Conservation (phyloP, 768 basidiomycete genomes). For the Tylopilus plumbeoviolaceoides region DNA sequence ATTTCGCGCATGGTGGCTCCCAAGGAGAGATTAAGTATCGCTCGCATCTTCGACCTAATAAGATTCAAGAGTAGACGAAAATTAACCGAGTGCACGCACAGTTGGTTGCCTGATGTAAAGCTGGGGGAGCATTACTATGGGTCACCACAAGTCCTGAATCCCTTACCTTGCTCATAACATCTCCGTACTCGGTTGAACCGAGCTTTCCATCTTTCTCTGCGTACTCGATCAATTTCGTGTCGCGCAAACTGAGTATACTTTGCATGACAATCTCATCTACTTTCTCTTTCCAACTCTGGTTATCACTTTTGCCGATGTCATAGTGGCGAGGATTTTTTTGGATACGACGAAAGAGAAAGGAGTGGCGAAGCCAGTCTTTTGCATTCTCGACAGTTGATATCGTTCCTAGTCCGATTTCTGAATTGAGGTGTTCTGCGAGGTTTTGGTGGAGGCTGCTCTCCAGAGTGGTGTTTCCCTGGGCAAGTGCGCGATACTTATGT, state of each 20-base stretch:
- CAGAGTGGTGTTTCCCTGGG: conserved; percentile 68
- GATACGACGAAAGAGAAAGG: conserved; percentile 86
- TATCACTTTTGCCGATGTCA: conserved; percentile 50
- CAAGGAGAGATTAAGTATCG: conserved; percentile 56
- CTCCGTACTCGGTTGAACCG: conserved; percentile 68
- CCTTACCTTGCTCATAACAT: conserved; percentile 81
- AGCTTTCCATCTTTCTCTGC: conserved; percentile 41
- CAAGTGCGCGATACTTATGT: conserved; percentile 64
- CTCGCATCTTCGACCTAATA: conserved; percentile 51
- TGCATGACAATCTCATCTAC: conserved; percentile 72
- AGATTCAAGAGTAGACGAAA: background rate
- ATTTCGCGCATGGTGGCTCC: conserved; percentile 60
- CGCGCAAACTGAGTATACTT: conserved; percentile 55
- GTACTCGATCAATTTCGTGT: conserved; percentile 56
- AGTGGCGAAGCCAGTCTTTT: conserved; percentile 76
- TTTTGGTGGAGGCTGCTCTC: conserved; percentile 85
- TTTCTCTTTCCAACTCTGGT: conserved; percentile 64
- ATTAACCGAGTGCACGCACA: conserved; percentile 33
- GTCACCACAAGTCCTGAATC: background rate
- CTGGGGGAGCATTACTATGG: conserved; percentile 35
- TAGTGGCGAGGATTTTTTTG: conserved; percentile 82
- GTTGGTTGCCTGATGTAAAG: conserved; percentile 73
- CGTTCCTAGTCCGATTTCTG: conserved; percentile 85
- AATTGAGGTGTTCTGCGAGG: conserved; percentile 89
- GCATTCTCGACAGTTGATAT: conserved; percentile 69